A percentile compares a stretch with the other conserved stretches of the same genome.
These are phyloP conservation scores for Populus alba DNA, from an alignment of 345 rosid species.

Conservation along the genomic window DNA sequence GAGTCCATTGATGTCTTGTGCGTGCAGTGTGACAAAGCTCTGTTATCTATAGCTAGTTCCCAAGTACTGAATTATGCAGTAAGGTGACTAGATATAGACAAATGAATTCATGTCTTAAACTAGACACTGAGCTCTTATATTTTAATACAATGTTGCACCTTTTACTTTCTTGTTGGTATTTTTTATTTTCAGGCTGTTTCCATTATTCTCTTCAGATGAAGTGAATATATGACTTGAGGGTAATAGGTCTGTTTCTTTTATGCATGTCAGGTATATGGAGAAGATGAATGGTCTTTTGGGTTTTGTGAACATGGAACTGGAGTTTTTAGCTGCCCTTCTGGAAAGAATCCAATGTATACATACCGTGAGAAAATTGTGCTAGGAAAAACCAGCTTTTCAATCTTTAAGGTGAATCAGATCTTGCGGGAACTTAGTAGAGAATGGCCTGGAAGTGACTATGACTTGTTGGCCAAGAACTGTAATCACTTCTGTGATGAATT, in stretches of 20 bases:
- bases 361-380: conserved; percentile 74
- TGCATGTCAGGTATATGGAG: conserved; percentile 65
- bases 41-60: background rate
- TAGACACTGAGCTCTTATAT: background rate
- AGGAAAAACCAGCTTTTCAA: conserved; percentile 60
- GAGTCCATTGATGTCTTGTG: background rate
- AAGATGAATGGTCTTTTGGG: conserved; percentile 96
- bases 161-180: background rate
- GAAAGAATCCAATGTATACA: conserved; percentile 86
- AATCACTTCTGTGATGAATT: conserved; percentile 93
- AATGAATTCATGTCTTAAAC: background rate
- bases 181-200: background rate
- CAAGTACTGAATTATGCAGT: background rate
- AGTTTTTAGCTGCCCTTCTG: conserved; percentile 78
- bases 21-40: background rate
- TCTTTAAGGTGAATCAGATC: conserved; percentile 68
- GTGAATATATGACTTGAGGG: conserved; percentile 1
- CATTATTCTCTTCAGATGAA: background rate
- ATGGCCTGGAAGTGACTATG: conserved; percentile 80
- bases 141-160: background rate
- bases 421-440: conserved; percentile 78
- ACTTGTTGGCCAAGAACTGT: conserved; percentile 83
- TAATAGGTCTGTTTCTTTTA: conserved; percentile 14
- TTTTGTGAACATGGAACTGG: conserved; percentile 93
- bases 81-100: background rate